Evolutionary conservation across 331 rosid species (phyloP), one percentile per base, ranked within the genome.

Genomic region (Acacia pycnantha): DNA sequence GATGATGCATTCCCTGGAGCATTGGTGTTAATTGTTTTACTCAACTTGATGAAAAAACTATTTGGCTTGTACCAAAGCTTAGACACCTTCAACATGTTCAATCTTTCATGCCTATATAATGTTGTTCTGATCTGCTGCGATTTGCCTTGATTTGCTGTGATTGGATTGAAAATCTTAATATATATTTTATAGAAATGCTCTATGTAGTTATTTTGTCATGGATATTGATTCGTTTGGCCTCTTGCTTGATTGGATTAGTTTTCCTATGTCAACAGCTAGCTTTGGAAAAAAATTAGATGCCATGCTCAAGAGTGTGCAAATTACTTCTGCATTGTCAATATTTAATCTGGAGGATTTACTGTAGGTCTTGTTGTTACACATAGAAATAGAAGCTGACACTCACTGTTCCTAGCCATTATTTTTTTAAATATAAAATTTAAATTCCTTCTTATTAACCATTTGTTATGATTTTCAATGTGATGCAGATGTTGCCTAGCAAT

Each of bases 401-500:
- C 31, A 58, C 31, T 22, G 31, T 58, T 58, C 65, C 65, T 58
- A 58, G 31, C 15, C 65, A 10, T 58, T 58, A 22, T 58, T 16
- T 18, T 53, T 51, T 47, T 1, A 18, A 6, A 54, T 70, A 24
- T 43, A 1, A 22, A 46, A 15, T 12, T 46, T 15, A 27, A 16
- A 46, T 64, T 56, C 73, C 47, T 77, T 26, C 64, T 56, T 76
- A 1, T 47, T 81, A 10, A 73, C 46, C 40, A 33, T 43, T 84
- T 35, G 75, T 65, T 77, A 35, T 13, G 29, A 53, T 62, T 79
- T 40, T 72, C 44, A 4, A 64, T 54, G 79, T 78, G 83, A 82
- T 90, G 97, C 97, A 96, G 99, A 91, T 85, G 97, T 96, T 46
- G 82, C 97, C 9, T 93, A 87, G 91, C 99, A 96, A 76, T 86